Evolutionary conservation across 2,329 filamentous ascomycete species (phyloP).

Genomic region (Penicillium sp.): DNA sequence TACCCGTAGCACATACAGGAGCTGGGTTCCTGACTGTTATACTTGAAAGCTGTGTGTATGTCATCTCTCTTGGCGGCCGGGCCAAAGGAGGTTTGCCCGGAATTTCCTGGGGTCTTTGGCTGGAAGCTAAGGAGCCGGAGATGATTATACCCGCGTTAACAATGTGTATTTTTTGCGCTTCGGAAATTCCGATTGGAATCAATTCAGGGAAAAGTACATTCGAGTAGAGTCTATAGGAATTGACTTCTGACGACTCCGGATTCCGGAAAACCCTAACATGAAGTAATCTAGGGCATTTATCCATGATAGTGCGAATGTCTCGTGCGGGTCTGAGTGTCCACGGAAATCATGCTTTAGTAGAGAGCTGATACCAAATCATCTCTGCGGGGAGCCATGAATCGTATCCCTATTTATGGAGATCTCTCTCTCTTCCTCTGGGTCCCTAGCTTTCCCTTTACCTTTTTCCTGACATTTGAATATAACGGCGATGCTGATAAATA

Average conservation of each 20-base stretch:
- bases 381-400: background rate
- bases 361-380: background rate
- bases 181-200: background rate
- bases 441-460: background rate
- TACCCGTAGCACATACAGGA: background rate
- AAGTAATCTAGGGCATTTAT: background rate
- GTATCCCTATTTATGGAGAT: background rate
- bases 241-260: background rate
- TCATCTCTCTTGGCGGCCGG: background rate
- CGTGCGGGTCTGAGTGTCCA: too few relatives aligned
- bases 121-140: background rate
- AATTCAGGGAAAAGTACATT: background rate
- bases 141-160: background rate
- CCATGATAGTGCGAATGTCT: too few relatives aligned
- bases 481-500: conserved; percentile 1
- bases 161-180: background rate
- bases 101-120: background rate
- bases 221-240: background rate
- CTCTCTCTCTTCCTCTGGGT: background rate
- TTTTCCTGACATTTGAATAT: background rate
- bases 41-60: background rate
- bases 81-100: background rate
- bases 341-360: background rate
- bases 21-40: background rate
- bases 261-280: background rate